Percentiles rank a stretch among this genome's conserved stretches.
phyloP scores from a whole-genome alignment of 208 protist genomes.

The Phytomonas francai region DNA sequence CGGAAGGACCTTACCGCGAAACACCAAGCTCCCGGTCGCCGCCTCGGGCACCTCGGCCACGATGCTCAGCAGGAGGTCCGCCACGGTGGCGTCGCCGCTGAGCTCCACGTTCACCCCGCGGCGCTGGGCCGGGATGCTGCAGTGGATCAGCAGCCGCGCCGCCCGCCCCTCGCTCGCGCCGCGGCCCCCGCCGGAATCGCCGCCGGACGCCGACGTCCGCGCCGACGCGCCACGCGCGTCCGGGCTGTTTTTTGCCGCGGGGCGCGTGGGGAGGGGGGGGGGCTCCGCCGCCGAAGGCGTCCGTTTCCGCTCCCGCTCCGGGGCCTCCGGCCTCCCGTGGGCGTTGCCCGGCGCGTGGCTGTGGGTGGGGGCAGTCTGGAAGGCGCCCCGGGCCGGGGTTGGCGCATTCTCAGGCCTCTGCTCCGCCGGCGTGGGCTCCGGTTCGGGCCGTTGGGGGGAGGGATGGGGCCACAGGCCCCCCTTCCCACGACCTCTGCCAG shows the following conservation, averaged over 20 bases:
- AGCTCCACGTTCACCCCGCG: constrained; percentile 26
- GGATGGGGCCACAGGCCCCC: constrained; percentile 8
- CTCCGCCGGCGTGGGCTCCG: constrained; percentile 4
- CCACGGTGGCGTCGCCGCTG: constrained; percentile 37
- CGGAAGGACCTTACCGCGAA: constrained; percentile 46
- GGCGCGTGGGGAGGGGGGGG: neutral
- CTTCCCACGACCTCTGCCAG: neutral
- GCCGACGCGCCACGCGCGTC: no score
- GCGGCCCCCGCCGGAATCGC: neutral
- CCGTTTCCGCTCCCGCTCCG: neutral
- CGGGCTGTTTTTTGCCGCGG: neutral
- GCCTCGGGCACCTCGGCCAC: constrained; percentile 21
- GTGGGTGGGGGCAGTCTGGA: neutral
- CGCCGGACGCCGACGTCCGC: neutral
- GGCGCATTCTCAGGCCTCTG: constrained; percentile 5
- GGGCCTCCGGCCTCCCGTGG: neutral
- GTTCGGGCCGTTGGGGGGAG: constrained; percentile 7
- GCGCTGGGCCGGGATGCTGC: constrained; percentile 34
- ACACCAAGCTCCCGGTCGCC: constrained; percentile 38
- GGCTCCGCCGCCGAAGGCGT: constrained; percentile 4
- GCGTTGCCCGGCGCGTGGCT: constrained; percentile 7
- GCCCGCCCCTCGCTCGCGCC: constrained; percentile 10
- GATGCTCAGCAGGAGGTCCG: constrained; percentile 32
- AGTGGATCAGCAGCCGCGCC: constrained; percentile 27
- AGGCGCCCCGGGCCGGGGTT: neutral